Evolutionary conservation across 495 filamentous ascomycete species (phyloP), one percentile per base, ranked within the genome.

Genomic region (Sporormia fimetaria): DNA sequence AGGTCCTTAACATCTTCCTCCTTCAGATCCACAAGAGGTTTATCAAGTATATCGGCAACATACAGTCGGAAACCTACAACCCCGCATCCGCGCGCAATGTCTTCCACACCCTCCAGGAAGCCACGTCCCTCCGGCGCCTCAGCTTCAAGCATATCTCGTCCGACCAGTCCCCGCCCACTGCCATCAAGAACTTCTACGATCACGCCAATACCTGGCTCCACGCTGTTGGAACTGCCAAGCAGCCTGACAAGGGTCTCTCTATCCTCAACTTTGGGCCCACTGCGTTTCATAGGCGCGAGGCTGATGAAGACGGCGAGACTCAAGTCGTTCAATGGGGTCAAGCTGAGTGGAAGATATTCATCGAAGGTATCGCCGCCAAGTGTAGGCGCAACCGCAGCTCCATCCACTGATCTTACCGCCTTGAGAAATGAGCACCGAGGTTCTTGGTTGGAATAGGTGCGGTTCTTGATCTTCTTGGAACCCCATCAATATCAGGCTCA

Each of bases 101-200:
- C 8, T 49, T 49, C 33, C 24, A 44, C 9, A 24, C 44, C 6
- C 46, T 49, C 0, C 7, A 18, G 18, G 26, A 38, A n/a, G 24
- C 31, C 15, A 21, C 16, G n/a, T 4, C 18, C 3, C 21, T 49
- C 9, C 11, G 33, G 20, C n/a, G 15, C n/a, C 9, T 49, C 24
- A 15, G 11, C 10, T 43, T 49, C 27, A 22, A 23, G 3, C 46
- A 49, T 21, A 21, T 44, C 3, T 43, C 38, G 11, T 26, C 20
- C 29, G 44, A 49, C 25, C 18, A 42, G 32, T 16, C 33, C 27
- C 39, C 40, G 1, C n/a, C 11, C 4, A 42, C 39, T 3, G 40
- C 46, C 14, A 38, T 39, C 40, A 43, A 43, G 28, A 39, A 37
- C 17, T 31, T 49, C 39, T 49, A 25, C 31, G 39, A 42, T 30